Percentiles rank a stretch among this genome's conserved stretches.
phyloP scores from a whole-genome alignment of 2,329 filamentous ascomycete genomes.

The Phialophora tarda region DNA sequence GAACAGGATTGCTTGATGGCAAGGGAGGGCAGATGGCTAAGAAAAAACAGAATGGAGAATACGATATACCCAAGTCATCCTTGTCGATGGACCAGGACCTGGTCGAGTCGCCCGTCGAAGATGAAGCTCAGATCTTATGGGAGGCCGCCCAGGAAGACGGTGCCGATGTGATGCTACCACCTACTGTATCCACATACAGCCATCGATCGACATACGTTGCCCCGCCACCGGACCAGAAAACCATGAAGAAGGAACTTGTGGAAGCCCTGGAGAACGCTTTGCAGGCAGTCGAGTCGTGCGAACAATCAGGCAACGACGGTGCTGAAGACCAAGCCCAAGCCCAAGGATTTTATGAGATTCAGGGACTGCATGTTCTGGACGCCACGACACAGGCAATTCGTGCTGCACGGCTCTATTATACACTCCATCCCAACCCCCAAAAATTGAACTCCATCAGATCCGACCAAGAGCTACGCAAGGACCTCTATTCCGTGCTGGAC shows the following conservation, averaged over 20 bases:
- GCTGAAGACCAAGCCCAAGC: conserved; percentile 53
- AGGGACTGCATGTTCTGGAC: conserved; percentile 90
- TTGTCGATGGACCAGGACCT: conserved; percentile 47
- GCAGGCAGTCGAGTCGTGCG: conserved; percentile 62
- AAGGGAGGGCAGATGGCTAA: conserved; percentile 86
- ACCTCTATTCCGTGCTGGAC: conserved; percentile 85
- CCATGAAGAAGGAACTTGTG: conserved; percentile 73
- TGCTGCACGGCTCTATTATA: conserved; percentile 96
- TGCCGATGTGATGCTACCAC: conserved; percentile 85
- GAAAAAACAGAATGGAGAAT: conserved; percentile 60
- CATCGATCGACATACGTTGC: conserved; percentile 80
- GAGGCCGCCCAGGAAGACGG: conserved; percentile 64
- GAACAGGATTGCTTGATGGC: conserved; percentile 89
- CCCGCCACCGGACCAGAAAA: conserved; percentile 79
- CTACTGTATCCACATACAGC: conserved; percentile 94
- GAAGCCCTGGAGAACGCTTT: conserved; percentile 72
- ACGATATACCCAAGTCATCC: conserved; percentile 49
- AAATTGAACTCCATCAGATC: conserved; percentile 84
- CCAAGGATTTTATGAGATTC: conserved; percentile 80
- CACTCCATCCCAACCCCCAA: conserved; percentile 84
- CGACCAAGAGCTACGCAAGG: conserved; percentile 81
- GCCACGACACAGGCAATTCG: conserved; percentile 94
- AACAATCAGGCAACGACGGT: conserved; percentile 45
- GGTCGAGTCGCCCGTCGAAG: conserved; percentile 59
- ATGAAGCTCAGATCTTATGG: conserved; percentile 49